phyloP scores from a whole-genome alignment of 176 grass and related monocot genomes.

The Luzula sylvatica region DNA sequence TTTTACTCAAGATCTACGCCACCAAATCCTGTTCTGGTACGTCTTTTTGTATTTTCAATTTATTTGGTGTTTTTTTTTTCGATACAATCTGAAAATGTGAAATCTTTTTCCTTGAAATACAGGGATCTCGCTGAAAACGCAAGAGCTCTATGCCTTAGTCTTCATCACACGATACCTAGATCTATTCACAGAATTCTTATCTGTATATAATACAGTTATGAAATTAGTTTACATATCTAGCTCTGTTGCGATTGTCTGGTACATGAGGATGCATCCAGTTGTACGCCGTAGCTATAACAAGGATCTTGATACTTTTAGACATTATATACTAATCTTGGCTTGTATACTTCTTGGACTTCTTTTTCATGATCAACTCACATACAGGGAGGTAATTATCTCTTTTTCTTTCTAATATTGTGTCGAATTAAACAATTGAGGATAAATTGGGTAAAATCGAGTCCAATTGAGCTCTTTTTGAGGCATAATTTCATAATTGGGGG shows the following conservation, averaged over 20 bases:
- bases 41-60: neutral
- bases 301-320: constrained; percentile 82
- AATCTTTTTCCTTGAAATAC: neutral
- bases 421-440: no score
- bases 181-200: constrained; percentile 78
- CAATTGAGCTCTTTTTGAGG: no score
- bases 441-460: no score
- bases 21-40: constrained; percentile 93
- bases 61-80: neutral
- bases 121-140: constrained; percentile 95
- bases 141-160: constrained; percentile 86
- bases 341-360: constrained; percentile 45
- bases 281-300: constrained; percentile 78
- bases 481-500: no score
- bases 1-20: constrained; percentile 99
- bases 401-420: neutral
- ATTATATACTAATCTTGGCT: constrained; percentile 26
- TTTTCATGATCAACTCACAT: constrained; percentile 70
- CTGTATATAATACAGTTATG: constrained; percentile 89
- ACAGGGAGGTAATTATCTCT: constrained; percentile 53
- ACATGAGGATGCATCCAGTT: constrained; percentile 64
- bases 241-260: constrained; percentile 91
- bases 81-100: neutral
- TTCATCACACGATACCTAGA: constrained; percentile 84
- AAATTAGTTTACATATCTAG: constrained; percentile 81